These are phyloP conservation scores for Pleurotus citrinopileatus DNA, from an alignment of 768 basidiomycete species.

Conservation along the genomic window DNA sequence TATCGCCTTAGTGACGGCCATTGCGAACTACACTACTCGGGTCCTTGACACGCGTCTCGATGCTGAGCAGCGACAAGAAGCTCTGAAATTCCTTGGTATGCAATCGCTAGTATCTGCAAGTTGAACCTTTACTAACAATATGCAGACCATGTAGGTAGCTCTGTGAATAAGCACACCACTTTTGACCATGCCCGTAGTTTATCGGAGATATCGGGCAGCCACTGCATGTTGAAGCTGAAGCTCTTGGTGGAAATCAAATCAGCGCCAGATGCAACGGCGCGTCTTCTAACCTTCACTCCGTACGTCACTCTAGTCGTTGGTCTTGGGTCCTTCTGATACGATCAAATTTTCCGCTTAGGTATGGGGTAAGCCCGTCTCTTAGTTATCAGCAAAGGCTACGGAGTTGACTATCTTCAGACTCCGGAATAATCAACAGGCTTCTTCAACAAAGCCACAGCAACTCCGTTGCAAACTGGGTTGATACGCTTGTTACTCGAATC, in stretches of 20 bases:
- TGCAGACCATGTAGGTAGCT: constrained; percentile 29
- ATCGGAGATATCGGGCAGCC: constrained; percentile 50
- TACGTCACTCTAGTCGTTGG: constrained; percentile 16
- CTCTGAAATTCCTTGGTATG: constrained; percentile 49
- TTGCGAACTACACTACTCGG: constrained; percentile 54
- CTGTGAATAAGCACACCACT: background rate
- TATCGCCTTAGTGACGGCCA: constrained; percentile 40
- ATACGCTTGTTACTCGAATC: constrained; percentile 37
- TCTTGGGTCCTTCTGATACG: background rate
- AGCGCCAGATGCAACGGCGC: constrained; percentile 34
- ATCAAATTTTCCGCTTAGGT: constrained; percentile 20
- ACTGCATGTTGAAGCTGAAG: constrained; percentile 43
- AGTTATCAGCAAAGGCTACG: background rate
- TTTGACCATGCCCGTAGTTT: constrained; percentile 25
- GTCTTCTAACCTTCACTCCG: constrained; percentile 42
- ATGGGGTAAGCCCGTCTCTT: constrained; percentile 27
- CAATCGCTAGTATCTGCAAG: background rate
- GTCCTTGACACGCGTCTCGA: constrained; percentile 40
- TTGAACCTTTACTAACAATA: background rate
- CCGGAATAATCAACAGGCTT: constrained; percentile 36
- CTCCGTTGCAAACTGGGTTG: constrained; percentile 37
- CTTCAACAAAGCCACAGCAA: constrained; percentile 29
- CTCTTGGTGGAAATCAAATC: constrained; percentile 44
- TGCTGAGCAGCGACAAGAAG: constrained; percentile 43
- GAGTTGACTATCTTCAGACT: constrained; percentile 23